Evolutionary conservation across 495 filamentous ascomycete genomes (phyloP).

Genomic region (Aspergillus egyptiacus): DNA sequence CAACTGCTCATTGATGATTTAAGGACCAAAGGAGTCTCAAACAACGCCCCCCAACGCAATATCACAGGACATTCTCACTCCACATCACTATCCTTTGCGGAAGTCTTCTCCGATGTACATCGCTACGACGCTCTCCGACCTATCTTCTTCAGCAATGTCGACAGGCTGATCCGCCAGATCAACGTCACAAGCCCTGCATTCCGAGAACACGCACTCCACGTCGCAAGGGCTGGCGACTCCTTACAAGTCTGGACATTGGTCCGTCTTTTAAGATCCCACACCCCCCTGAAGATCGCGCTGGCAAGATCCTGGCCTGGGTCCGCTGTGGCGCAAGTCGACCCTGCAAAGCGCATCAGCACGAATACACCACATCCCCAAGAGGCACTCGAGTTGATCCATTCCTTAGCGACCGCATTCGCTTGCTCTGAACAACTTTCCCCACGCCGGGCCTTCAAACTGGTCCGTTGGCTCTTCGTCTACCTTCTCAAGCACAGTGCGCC

Average conservation of each 20-base stretch:
- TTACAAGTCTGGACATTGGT: conserved; percentile 29
- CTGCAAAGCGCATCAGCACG: conserved; percentile 21
- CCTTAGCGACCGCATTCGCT: conserved; percentile 33
- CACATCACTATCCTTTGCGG: conserved; percentile 21
- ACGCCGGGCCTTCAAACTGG: conserved; percentile 32
- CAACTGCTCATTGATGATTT: conserved; percentile 27
- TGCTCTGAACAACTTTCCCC: conserved; percentile 28
- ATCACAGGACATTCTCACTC: conserved; percentile 12
- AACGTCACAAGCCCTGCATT: conserved; percentile 31
- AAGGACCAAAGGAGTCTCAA: conserved; percentile 20
- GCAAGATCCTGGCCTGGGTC: conserved; percentile 24
- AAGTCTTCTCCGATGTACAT: conserved; percentile 26
- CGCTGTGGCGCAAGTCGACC: too few species aligned
- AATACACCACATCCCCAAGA: conserved; percentile 33
- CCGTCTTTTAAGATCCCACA: conserved; percentile 34
- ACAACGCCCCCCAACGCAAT: conserved; percentile 21
- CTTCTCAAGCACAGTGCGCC: conserved; percentile 33
- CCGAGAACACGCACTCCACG: conserved; percentile 23
- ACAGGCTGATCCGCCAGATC: conserved; percentile 29
- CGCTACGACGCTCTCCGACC: conserved; percentile 22
- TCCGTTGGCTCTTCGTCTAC: conserved; percentile 37
- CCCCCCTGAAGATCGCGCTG: conserved; percentile 35
- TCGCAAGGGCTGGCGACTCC: conserved; percentile 32
- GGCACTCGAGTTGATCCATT: conserved; percentile 35
- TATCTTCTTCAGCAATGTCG: conserved; percentile 26